These are phyloP conservation scores for Ascosphaera apis DNA, from an alignment of 2,329 filamentous ascomycete species.

Conservation along the genomic window DNA sequence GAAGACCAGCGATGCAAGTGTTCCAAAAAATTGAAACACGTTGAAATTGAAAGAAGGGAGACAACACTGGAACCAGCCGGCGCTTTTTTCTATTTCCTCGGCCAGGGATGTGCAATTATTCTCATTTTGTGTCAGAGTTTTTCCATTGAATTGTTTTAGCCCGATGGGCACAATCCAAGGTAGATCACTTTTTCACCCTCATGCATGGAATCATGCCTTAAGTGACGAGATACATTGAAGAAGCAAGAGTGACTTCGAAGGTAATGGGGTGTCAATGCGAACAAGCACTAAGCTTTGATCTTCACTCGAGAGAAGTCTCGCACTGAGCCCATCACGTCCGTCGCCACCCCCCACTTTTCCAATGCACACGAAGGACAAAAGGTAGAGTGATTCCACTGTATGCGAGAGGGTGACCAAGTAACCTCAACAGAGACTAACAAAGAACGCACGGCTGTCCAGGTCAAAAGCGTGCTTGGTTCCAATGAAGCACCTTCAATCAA, in stretches of 20 bases:
- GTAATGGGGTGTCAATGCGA: conserved; percentile 1
- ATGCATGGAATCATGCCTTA: background rate
- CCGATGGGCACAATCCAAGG: no score
- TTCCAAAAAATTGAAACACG: background rate
- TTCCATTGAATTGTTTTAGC: no score
- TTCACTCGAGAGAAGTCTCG: conserved; percentile 81
- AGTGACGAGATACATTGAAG: background rate
- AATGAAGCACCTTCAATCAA: background rate
- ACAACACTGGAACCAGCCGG: background rate
- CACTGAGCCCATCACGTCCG: conserved; percentile 10
- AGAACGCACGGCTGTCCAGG: no score
- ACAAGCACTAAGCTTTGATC: conserved; percentile 54
- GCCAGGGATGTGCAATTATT: background rate
- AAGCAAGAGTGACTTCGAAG: background rate
- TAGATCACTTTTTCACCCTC: background rate
- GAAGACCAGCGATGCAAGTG: conserved; percentile 6
- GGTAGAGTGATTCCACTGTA: background rate
- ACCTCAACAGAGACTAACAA: no score
- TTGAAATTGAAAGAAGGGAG: background rate
- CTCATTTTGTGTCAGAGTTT: no score
- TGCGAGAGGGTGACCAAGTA: background rate
- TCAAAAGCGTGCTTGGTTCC: background rate
- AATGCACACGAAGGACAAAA: background rate
- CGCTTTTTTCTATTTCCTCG: background rate
- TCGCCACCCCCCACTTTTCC: conserved; percentile 1